phyloP scores from a whole-genome alignment of 2,329 filamentous ascomycete species.

The Penicillium decumbens region DNA sequence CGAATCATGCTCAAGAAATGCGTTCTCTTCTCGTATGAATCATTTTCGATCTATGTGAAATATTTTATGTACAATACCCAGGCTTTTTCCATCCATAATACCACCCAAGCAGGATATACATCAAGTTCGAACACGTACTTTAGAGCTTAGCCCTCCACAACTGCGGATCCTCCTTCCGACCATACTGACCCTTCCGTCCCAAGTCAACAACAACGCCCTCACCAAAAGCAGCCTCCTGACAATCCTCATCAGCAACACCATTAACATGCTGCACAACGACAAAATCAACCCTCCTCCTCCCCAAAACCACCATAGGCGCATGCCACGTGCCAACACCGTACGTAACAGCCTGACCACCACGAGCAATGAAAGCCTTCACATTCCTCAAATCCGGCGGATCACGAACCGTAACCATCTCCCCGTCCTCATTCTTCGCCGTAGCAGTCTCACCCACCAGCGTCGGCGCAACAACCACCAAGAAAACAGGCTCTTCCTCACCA shows the following conservation, averaged over 20 bases:
- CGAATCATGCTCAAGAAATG: neutral
- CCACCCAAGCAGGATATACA: neutral
- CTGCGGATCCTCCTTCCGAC: conserved; percentile 13
- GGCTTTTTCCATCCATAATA: neutral
- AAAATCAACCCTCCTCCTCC: conserved; percentile 68
- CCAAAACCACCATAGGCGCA: conserved; percentile 89
- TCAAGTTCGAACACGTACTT: neutral
- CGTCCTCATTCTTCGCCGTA: conserved; percentile 29
- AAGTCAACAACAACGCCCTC: conserved; percentile 37
- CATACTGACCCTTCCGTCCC: conserved; percentile 19
- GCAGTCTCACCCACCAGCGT: conserved; percentile 51
- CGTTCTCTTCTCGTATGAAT: neutral
- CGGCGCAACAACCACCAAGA: conserved; percentile 86
- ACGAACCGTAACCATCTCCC: conserved; percentile 34
- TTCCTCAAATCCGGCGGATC: conserved; percentile 65
- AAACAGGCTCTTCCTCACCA: conserved; percentile 42
- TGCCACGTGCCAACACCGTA: conserved; percentile 94
- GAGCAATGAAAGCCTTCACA: conserved; percentile 73
- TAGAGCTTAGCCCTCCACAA: conserved; percentile 21
- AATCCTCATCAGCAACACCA: conserved; percentile 76
- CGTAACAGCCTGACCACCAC: conserved; percentile 75
- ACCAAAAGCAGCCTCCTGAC: conserved; percentile 65
- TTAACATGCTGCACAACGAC: conserved; percentile 87
- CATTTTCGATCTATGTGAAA: neutral
- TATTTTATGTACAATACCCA: neutral